Base-by-base conservation (phyloP, 768 basidiomycete genomes). In the Serendipita indica region DNA sequence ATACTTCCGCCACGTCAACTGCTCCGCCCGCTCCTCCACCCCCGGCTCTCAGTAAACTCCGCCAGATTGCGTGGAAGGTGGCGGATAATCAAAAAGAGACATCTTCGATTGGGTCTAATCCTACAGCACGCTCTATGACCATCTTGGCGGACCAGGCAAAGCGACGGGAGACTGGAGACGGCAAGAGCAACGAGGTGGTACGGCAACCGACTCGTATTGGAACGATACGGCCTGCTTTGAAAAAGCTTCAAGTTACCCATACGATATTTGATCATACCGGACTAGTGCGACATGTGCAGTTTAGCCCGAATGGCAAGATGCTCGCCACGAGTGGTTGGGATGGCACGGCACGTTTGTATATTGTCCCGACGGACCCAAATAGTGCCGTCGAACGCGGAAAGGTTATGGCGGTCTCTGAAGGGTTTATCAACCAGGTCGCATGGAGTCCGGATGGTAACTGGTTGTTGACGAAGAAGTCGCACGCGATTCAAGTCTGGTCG, bases 231-330 rank as follows among this genome's bases (percentile, higher is more conserved):
- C 79, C 81, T 14, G 80, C 76, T 62, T 68, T 88, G 58, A 73
- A 72, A 60, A 72, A 71, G 41, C 65, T 86, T 62, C 73, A 76
- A 58, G 67, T 76, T 6, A 80, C 78, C 0, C 78, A 85, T 64
- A 82, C 80, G 61, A 67, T 84, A 20, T 75, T 76, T 7, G 79
- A 80, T 3, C 86, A 87, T 67, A 70, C 74, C 57, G 84, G 81
- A 4, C 75, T 86, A 28, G 84, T 88, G 16, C 68, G 81, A 57
- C 82, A 86, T 67, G 67, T 88, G 65, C 80, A 86, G 67, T 88
- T 87, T 70, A 85, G 83, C 0, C 84, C 84, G 1, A 79, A 86
- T 67, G 86, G 86, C 18, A 80, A 75, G 65, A 84, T 77, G 65
- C 66, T 88, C 63, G 86, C 84, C 2, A 86, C 84, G 3, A 83